phyloP scores from a whole-genome alignment of 768 basidiomycete species.

The Crassisporium funariophilum region DNA sequence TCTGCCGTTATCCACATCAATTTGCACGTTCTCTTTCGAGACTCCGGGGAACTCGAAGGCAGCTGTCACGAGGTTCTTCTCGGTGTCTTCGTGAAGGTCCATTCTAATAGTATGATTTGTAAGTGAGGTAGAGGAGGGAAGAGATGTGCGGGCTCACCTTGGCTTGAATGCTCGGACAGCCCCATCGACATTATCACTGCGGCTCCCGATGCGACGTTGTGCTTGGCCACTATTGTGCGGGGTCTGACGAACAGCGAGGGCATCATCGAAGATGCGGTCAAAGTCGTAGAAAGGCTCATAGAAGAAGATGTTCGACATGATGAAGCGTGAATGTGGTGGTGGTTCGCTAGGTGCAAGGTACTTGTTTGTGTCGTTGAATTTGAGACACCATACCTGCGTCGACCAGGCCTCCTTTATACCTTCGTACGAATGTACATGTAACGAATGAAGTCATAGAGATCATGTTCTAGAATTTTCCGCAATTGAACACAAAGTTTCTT shows the following conservation, averaged over 20 bases:
- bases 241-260: slow-evolving; percentile 3
- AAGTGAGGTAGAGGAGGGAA: not conserved
- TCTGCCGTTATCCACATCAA: slow-evolving; percentile 52
- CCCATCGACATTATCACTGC: slow-evolving; percentile 15
- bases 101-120: slow-evolving; percentile 37
- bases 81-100: slow-evolving; percentile 53
- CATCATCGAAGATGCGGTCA: slow-evolving; percentile 43
- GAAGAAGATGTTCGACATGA: slow-evolving; percentile 11
- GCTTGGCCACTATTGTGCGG: slow-evolving; percentile 6
- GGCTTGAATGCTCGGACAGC: slow-evolving; percentile 30
- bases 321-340: not conserved
- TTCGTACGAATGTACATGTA: too few species aligned
- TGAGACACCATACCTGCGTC: too few species aligned
- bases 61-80: slow-evolving; percentile 51
- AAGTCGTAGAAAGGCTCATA: slow-evolving; percentile 44
- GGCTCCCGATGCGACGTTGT: slow-evolving; percentile 5
- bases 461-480: too few species aligned
- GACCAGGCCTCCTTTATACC: too few species aligned
- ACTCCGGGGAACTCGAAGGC: slow-evolving; percentile 61
- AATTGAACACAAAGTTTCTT: too few species aligned
- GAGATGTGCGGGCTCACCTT: slow-evolving; percentile 22
- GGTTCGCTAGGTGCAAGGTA: too few species aligned
- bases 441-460: too few species aligned
- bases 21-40: slow-evolving; percentile 48
- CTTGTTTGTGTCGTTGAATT: too few species aligned